Evolutionary conservation across 2,329 filamentous ascomycete species (phyloP).

Genomic region (Paecilomyces fulvus): DNA sequence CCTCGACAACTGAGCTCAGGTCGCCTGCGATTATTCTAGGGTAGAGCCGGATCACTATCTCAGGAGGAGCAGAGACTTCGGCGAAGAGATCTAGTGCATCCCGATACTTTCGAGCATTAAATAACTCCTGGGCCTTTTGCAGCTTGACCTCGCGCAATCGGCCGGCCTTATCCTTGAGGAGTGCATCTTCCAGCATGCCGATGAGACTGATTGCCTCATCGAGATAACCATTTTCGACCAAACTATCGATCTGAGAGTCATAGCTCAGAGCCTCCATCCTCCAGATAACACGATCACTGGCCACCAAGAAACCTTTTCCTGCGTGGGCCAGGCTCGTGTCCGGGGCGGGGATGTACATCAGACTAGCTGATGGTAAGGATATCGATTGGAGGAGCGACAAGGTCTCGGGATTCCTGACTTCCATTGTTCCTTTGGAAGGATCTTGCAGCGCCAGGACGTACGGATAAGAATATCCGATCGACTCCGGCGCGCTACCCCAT

Average conservation of each 20-base stretch:
- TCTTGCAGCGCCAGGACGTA: conserved; percentile 84
- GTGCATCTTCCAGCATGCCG: conserved; percentile 81
- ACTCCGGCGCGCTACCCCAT: conserved; percentile 80
- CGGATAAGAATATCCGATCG: conserved; percentile 92
- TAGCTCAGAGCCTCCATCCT: conserved; percentile 92
- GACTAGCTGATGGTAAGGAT: conserved; percentile 67
- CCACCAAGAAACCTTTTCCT: conserved; percentile 89
- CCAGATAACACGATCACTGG: conserved; percentile 87
- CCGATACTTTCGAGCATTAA: conserved; percentile 72
- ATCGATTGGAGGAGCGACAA: conserved; percentile 83
- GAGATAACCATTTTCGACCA: conserved; percentile 64
- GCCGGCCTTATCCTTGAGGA: conserved; percentile 73
- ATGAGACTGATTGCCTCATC: conserved; percentile 91
- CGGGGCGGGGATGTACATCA: conserved; percentile 84
- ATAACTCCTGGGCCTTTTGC: conserved; percentile 78
- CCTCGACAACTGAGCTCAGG: conserved; percentile 54
- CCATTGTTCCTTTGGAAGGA: conserved; percentile 71
- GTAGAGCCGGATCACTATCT: conserved; percentile 77
- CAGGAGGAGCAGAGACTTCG: conserved; percentile 80
- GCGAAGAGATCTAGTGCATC: conserved; percentile 86
- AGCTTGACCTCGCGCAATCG: conserved; percentile 81
- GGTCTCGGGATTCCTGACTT: conserved; percentile 88
- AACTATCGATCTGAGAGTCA: conserved; percentile 75
- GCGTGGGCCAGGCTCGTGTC: conserved; percentile 92
- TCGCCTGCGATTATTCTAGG: conserved; percentile 77